These are phyloP conservation scores for Annulohypoxylon bovei DNA, from an alignment of 495 filamentous ascomycete genomes.

Conservation along the genomic window DNA sequence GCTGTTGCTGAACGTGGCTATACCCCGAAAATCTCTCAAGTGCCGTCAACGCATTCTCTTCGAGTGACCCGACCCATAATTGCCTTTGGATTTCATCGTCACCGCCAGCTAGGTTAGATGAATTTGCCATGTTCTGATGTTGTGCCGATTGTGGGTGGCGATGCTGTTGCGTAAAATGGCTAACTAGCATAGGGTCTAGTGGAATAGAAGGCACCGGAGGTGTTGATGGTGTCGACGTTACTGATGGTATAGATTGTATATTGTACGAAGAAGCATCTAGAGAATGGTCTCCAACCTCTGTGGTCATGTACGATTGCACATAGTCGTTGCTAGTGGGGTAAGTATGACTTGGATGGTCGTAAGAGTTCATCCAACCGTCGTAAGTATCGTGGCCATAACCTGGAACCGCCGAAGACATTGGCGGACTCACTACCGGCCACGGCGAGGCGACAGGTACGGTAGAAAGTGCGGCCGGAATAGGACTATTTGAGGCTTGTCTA, in stretches of 20 bases:
- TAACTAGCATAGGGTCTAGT: conserved; percentile 36
- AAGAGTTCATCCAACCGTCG: conserved; percentile 34
- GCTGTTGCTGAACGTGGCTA: conserved; percentile 40
- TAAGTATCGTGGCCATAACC: conserved; percentile 27
- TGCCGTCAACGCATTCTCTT: conserved; percentile 35
- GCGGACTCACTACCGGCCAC: conserved; percentile 28
- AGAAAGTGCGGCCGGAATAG: conserved; percentile 27
- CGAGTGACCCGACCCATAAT: conserved; percentile 36
- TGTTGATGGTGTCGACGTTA: conserved; percentile 36
- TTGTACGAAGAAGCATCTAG: conserved; percentile 23
- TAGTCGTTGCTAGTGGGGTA: conserved; percentile 28
- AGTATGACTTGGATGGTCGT: conserved; percentile 15
- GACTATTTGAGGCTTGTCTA: conserved; percentile 43
- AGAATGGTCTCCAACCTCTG: conserved; percentile 20
- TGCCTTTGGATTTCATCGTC: conserved; percentile 29
- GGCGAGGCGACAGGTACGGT: conserved; percentile 18
- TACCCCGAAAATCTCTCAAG: conserved; percentile 39
- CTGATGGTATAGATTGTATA: conserved; percentile 29
- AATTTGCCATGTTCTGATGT: conserved; percentile 3
- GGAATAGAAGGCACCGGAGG: conserved; percentile 36
- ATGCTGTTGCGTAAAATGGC: conserved; percentile 20
- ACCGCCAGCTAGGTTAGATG: neutral
- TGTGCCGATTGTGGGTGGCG: conserved; percentile 18
- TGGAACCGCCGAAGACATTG: conserved; percentile 31
- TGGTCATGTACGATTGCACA: conserved; percentile 19